Evolutionary conservation across 441 rosid genomes (phyloP), one percentile per base, ranked within the genome.

Genomic region (Erysimum pusillum): DNA sequence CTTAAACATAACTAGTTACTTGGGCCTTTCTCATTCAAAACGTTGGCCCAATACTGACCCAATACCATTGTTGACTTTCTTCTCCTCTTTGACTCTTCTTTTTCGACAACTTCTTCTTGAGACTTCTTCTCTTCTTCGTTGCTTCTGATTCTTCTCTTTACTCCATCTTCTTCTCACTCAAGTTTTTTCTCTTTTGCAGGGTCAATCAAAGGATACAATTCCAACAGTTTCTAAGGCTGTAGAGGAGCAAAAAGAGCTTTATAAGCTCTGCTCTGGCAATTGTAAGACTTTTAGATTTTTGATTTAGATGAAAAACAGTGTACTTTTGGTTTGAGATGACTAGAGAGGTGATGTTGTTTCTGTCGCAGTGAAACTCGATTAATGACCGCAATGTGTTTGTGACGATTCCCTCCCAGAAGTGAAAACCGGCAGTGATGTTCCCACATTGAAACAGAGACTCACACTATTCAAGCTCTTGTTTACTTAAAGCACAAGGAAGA

Each of bases 211-310:
- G n/a, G n/a, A n/a, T n/a, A n/a, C n/a, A n/a, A n/a, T n/a, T n/a
- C n/a, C n/a, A n/a, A n/a, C n/a, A n/a, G 84, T 46, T 73, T 49
- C 60, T 1, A 14, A 6, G 4, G 76, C 76, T 1, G 62, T 7
- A 20, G 49, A 28, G 0, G 56, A 2, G 13, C 90, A 88, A 48
- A 80, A 2, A 34, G 69, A 82, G 1, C 39, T 15, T 32, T n/a
- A 11, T 8, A 69, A 11, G 82, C 53, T 89, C 91, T 46, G 79
- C 41, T 66, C 88, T 80, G 0, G 78, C 76, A 46, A 85, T 65
- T 38, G 3, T 75, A 4, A 85, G 41, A 67, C 20, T 17, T 3
- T 60, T 61, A 35, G 36, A 5, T 0, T 14, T 1, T 1, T 8
- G n/a, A 9, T 61, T 0, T 35, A 84, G 25, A 0, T 17, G 63